These are phyloP conservation scores for Daldinia bambusicola DNA, from an alignment of 495 filamentous ascomycete species.

Conservation along the genomic window DNA sequence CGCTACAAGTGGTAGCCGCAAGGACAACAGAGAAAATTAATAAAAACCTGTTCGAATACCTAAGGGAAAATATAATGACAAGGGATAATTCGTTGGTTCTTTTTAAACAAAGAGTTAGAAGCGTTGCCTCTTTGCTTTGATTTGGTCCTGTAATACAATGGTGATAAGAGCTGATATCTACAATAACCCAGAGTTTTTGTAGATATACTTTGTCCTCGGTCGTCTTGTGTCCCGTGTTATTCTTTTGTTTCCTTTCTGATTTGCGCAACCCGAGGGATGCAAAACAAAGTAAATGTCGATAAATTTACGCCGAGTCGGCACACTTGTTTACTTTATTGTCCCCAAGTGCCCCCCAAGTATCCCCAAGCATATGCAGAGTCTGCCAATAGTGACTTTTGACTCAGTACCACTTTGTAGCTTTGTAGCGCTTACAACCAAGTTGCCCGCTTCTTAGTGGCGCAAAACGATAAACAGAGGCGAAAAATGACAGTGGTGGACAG, in stretches of 20 bases:
- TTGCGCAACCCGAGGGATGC: conserved; percentile 4
- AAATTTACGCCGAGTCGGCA: conserved; percentile 30
- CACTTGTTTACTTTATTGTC: conserved; percentile 21
- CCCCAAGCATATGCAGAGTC: neutral
- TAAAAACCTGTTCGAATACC: conserved; percentile 5
- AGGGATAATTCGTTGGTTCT: conserved; percentile 2
- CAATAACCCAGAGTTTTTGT: neutral
- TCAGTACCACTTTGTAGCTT: conserved; percentile 18
- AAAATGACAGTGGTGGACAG: conserved; percentile 14
- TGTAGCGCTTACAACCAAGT: conserved; percentile 23
- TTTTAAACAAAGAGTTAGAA: neutral
- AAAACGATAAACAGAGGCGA: conserved; percentile 29
- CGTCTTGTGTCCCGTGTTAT: conserved; percentile 1
- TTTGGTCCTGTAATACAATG: neutral
- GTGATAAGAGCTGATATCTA: neutral
- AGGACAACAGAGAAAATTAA: conserved; percentile 25
- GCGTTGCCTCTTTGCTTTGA: neutral
- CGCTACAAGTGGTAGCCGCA: conserved; percentile 33
- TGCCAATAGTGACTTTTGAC: conserved; percentile 19
- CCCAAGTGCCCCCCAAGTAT: too few relatives aligned
- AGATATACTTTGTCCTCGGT: conserved; percentile 1
- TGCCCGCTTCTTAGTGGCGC: conserved; percentile 25
- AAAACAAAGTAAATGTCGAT: conserved; percentile 24
- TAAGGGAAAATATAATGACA: conserved; percentile 13
- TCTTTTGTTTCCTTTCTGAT: neutral